Conservation (phyloP, 768 basidiomycete species). For the Porphyrellus cyaneotinctus region DNA sequence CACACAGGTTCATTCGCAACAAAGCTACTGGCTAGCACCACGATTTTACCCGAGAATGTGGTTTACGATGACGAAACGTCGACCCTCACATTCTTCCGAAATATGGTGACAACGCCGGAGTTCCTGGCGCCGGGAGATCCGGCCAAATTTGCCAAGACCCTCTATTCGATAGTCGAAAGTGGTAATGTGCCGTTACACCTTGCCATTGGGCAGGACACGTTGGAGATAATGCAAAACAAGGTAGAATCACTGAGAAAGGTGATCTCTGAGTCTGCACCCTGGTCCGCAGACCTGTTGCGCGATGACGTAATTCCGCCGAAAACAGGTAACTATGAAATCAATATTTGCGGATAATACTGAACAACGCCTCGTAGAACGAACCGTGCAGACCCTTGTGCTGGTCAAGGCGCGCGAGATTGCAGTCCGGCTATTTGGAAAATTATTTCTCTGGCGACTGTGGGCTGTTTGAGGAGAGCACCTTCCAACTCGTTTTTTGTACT, state of each 20-base stretch:
- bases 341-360: no score
- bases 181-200: conserved; percentile 9
- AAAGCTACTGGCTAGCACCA: neutral
- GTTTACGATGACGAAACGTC: conserved; percentile 1
- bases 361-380: no score
- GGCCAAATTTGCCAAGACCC: conserved; percentile 1
- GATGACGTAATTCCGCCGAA: neutral
- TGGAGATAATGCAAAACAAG: neutral
- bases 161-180: conserved; percentile 1
- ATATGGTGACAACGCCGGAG: neutral
- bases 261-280: neutral
- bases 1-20: conserved; percentile 14
- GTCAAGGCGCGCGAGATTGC: no score
- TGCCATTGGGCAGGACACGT: conserved; percentile 8
- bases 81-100: neutral
- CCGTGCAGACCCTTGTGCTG: no score
- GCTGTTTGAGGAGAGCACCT: no score
- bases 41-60: conserved; percentile 1
- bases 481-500: no score
- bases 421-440: no score
- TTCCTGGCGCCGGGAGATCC: neutral
- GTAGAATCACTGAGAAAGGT: neutral
- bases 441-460: no score
- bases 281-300: conserved; percentile 3
- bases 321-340: no score